phyloP scores from a whole-genome alignment of 2,329 filamentous ascomycete genomes.

The Claviceps africana region DNA sequence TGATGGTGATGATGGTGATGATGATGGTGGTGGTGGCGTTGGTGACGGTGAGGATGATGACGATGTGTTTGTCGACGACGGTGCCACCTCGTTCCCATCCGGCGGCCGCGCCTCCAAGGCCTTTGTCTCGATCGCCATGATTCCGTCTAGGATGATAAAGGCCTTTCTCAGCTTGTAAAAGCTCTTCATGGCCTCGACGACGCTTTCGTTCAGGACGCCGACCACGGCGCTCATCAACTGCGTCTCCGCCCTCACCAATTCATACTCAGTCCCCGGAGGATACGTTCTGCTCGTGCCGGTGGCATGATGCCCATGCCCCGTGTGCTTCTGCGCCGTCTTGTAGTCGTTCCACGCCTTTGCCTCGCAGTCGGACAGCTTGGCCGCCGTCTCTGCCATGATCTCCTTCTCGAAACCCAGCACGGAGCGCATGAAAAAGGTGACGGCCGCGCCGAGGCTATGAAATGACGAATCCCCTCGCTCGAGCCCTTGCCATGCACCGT shows the following conservation, averaged over 20 bases:
- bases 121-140: constrained; percentile 60
- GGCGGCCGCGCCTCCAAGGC: constrained; percentile 29
- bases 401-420: constrained; percentile 86
- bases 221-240: constrained; percentile 85
- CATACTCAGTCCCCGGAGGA: constrained; percentile 72
- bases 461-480: constrained; percentile 68
- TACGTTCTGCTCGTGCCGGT: constrained; percentile 42
- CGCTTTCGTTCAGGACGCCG: constrained; percentile 77
- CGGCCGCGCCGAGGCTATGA: constrained; percentile 68
- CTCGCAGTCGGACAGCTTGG: constrained; percentile 62
- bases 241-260: constrained; percentile 68
- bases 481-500: constrained; percentile 62
- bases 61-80: neutral
- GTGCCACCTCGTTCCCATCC: constrained; percentile 6
- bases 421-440: constrained; percentile 73
- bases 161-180: constrained; percentile 91
- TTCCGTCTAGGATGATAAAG: constrained; percentile 65
- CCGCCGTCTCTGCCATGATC: constrained; percentile 69
- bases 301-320: constrained; percentile 33
- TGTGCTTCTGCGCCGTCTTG: constrained; percentile 50
- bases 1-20: too few species aligned
- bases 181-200: constrained; percentile 79
- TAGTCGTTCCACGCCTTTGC: constrained; percentile 61
- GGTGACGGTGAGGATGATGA: too few species aligned
- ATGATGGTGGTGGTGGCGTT: too few species aligned